Percentiles rank a stretch among this genome's conserved stretches.
Evolutionary conservation across 192 early-diverging fungal species (phyloP).

Genomic region (Podila minutissima): DNA sequence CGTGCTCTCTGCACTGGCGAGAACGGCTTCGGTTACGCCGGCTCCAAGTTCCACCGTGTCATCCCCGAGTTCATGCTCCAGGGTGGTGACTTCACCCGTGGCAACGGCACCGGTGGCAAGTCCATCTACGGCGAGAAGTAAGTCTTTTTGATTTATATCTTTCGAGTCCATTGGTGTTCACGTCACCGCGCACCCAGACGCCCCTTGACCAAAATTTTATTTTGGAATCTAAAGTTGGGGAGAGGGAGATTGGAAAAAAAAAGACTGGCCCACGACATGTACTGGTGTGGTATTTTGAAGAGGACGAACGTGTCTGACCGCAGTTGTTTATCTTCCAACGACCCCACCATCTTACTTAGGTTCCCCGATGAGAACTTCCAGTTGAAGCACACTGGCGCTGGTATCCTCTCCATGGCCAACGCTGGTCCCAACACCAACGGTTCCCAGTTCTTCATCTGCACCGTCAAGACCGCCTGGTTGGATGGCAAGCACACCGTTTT

Average conservation of each 20-base stretch:
- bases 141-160: conserved; percentile 5
- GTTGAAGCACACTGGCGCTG: conserved; percentile 69
- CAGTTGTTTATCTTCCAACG: background rate
- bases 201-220: background rate
- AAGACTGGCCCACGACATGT: conserved; percentile 70
- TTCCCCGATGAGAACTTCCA: conserved; percentile 71
- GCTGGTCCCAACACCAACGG: conserved; percentile 87
- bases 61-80: conserved; percentile 86
- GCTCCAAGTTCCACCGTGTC: conserved; percentile 86
- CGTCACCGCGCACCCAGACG: background rate
- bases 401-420: conserved; percentile 89
- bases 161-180: background rate
- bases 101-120: conserved; percentile 91
- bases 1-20: conserved; percentile 97
- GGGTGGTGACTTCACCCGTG: conserved; percentile 87
- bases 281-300: conserved; percentile 48
- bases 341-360: conserved; percentile 20
- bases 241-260: conserved; percentile 51
- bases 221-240: too few relatives aligned
- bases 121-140: conserved; percentile 89
- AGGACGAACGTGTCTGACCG: background rate
- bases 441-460: conserved; percentile 93
- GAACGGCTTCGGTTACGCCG: conserved; percentile 85
- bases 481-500: conserved; percentile 91
- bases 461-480: conserved; percentile 83